Percentiles rank a stretch among this genome's conserved stretches.
Evolutionary conservation across 2,329 filamentous ascomycete genomes (phyloP).

Genomic region (Neofusicoccum sp.): DNA sequence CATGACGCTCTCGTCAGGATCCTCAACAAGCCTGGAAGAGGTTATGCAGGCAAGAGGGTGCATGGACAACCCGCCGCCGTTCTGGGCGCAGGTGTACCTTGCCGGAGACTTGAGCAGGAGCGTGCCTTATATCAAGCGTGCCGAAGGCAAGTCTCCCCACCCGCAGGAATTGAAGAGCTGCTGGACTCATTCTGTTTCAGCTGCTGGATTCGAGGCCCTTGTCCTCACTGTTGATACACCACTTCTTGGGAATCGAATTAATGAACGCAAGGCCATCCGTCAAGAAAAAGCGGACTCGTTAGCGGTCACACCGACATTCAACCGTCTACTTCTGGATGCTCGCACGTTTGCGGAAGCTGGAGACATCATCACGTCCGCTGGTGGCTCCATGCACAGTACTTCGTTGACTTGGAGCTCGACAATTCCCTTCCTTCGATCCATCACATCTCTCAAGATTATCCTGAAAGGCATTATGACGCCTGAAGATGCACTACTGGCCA

Average conservation of each 20-base stretch:
- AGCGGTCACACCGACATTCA: slow-evolving; percentile 19
- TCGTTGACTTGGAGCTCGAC: slow-evolving; percentile 26
- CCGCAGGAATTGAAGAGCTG: not conserved
- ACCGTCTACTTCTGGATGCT: slow-evolving; percentile 26
- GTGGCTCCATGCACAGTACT: slow-evolving; percentile 22
- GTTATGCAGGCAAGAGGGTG: slow-evolving; percentile 25
- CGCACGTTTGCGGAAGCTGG: slow-evolving; percentile 27
- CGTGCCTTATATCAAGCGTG: slow-evolving; percentile 28
- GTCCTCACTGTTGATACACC: slow-evolving; percentile 35
- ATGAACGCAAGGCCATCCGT: slow-evolving; percentile 32
- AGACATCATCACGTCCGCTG: slow-evolving; percentile 20
- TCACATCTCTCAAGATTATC: slow-evolving; percentile 33
- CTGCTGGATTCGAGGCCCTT: slow-evolving; percentile 33
- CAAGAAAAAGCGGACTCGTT: slow-evolving; percentile 27
- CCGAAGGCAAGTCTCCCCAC: slow-evolving; percentile 20
- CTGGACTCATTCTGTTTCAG: not conserved
- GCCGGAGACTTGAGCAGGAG: slow-evolving; percentile 28
- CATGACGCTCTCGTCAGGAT: slow-evolving; percentile 32
- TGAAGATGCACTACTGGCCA: slow-evolving; percentile 46
- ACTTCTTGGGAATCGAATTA: slow-evolving; percentile 34
- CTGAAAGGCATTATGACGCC: slow-evolving; percentile 46
- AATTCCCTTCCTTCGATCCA: not conserved
- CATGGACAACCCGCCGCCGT: slow-evolving; percentile 23
- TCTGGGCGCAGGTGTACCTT: slow-evolving; percentile 32
- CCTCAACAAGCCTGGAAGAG: slow-evolving; percentile 34